These are phyloP conservation scores for Teratosphaeriaceae sp. DNA, from an alignment of 2,329 filamentous ascomycete species.

Conservation along the genomic window DNA sequence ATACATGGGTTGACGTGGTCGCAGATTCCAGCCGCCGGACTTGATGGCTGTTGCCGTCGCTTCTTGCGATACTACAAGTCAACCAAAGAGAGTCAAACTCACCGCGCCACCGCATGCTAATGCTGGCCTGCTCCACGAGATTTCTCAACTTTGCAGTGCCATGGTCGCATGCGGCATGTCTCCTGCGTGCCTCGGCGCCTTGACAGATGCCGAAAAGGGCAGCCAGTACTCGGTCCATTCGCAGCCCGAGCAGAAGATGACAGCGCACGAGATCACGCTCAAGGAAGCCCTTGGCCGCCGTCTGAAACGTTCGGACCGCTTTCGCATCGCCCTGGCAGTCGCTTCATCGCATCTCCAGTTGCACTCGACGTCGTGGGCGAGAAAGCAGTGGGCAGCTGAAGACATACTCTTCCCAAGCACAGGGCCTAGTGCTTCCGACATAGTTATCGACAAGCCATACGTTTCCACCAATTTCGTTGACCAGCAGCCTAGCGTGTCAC, in stretches of 20 bases:
- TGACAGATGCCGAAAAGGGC: conserved; percentile 4
- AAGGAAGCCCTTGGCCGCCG: neutral
- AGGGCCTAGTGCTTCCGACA: neutral
- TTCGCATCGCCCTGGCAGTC: conserved; percentile 9
- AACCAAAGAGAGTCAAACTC: neutral
- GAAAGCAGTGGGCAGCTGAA: conserved; percentile 12
- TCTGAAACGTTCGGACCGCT: conserved; percentile 3
- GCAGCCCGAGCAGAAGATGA: conserved; percentile 7
- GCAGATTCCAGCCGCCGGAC: too few species aligned
- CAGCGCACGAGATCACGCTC: conserved; percentile 5
- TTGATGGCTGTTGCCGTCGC: too few species aligned
- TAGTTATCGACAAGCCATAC: conserved; percentile 11
- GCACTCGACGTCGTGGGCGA: conserved; percentile 12
- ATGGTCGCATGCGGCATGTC: conserved; percentile 9
- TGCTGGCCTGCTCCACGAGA: neutral
- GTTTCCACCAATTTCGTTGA: conserved; percentile 9
- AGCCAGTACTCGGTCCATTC: conserved; percentile 7
- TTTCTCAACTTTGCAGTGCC: conserved; percentile 7
- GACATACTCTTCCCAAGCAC: conserved; percentile 10
- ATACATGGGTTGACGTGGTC: too few species aligned
- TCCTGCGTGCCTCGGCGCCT: conserved; percentile 3
- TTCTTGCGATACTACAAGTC: too few species aligned
- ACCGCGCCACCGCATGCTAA: neutral
- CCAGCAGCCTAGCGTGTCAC: neutral
- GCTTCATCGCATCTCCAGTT: conserved; percentile 14